Evolutionary conservation across 2,329 filamentous ascomycete genomes (phyloP).

Genomic region (Colletotrichum phormii): DNA sequence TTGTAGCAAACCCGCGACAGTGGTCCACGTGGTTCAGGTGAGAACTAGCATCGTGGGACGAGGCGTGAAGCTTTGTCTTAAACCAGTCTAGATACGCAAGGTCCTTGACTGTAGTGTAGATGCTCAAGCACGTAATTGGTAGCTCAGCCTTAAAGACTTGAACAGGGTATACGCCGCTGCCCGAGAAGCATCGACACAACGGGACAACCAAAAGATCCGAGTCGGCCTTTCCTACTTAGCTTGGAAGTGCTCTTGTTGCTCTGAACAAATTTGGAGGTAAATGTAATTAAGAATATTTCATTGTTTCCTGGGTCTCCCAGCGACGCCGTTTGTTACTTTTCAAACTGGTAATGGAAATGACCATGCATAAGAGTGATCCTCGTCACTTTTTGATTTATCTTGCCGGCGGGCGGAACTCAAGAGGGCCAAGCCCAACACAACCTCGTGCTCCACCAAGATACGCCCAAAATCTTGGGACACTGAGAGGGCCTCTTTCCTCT

Average conservation of each 20-base stretch:
- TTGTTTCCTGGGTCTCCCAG: neutral
- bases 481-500: neutral
- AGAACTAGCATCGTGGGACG: neutral
- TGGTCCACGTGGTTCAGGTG: neutral
- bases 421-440: neutral
- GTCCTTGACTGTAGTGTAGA: neutral
- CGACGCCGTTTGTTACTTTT: neutral
- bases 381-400: neutral
- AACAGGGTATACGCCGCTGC: neutral
- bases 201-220: neutral
- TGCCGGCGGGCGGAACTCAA: neutral
- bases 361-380: neutral
- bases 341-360: neutral
- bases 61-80: neutral
- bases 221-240: neutral
- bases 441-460: neutral
- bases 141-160: neutral
- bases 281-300: neutral
- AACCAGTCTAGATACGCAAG: neutral
- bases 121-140: neutral
- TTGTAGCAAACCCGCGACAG: neutral
- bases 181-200: neutral
- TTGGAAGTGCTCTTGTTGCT: neutral
- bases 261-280: neutral
- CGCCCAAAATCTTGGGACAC: no score